Evolutionary conservation across 2,329 filamentous ascomycete species (phyloP).

Genomic region (Monosporascus sp.): DNA sequence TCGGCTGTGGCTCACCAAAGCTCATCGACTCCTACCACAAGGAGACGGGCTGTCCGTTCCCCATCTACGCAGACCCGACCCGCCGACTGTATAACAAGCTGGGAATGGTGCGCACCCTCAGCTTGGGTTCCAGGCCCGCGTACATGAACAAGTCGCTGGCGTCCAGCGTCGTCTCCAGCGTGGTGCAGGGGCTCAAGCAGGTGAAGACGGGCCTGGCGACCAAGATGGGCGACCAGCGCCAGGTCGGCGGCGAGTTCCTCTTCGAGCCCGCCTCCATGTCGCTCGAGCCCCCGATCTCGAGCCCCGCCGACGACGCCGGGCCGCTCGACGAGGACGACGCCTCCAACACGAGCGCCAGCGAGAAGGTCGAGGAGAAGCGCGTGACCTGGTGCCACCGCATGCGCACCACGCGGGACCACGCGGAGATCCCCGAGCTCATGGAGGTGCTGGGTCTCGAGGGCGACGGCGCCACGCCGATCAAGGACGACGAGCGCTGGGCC

Average conservation of each 20-base stretch:
- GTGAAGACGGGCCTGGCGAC: slow-evolving; percentile 51
- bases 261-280: slow-evolving; percentile 50
- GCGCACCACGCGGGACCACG: slow-evolving; percentile 72
- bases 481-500: slow-evolving; percentile 39
- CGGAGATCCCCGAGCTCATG: slow-evolving; percentile 62
- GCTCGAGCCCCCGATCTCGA: slow-evolving; percentile 38
- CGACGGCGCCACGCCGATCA: slow-evolving; percentile 22
- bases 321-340: slow-evolving; percentile 6
- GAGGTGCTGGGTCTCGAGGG: slow-evolving; percentile 54
- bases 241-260: slow-evolving; percentile 75
- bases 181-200: slow-evolving; percentile 55
- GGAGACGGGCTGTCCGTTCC: slow-evolving; percentile 61
- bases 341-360: neutral
- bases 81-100: slow-evolving; percentile 60
- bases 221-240: slow-evolving; percentile 59
- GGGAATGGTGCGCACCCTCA: slow-evolving; percentile 61
- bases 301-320: slow-evolving; percentile 22
- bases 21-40: slow-evolving; percentile 63
- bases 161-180: slow-evolving; percentile 42
- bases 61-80: slow-evolving; percentile 72
- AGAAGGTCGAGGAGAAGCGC: slow-evolving; percentile 44
- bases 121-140: slow-evolving; percentile 52
- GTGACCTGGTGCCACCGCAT: slow-evolving; percentile 80
- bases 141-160: slow-evolving; percentile 56
- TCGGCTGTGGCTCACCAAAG: slow-evolving; percentile 66